Conservation (phyloP, 495 filamentous ascomycete species). For the Penicillium bialowiezense region DNA sequence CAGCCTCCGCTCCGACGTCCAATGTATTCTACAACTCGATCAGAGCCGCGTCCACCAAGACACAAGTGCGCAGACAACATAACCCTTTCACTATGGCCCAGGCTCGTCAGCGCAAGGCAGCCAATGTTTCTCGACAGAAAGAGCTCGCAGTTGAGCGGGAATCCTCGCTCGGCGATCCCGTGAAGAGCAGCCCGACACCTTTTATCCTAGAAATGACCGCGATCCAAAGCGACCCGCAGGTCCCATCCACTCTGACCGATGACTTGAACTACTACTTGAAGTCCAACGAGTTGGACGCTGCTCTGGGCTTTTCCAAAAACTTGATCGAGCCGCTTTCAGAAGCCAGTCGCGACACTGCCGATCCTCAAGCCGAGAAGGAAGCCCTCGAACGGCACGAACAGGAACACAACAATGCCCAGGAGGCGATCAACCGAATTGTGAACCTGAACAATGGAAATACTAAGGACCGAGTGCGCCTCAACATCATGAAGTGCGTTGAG, state of each 20-base stretch:
- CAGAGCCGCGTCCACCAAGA: slow-evolving; percentile 39
- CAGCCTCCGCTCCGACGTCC: slow-evolving; percentile 29
- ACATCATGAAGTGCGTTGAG: slow-evolving; percentile 78
- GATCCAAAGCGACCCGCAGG: slow-evolving; percentile 25
- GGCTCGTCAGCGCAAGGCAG: slow-evolving; percentile 73
- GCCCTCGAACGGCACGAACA: slow-evolving; percentile 24
- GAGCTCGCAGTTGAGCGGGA: slow-evolving; percentile 61
- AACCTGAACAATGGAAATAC: slow-evolving; percentile 68
- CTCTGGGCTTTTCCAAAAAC: slow-evolving; percentile 60
- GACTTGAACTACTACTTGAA: slow-evolving; percentile 73
- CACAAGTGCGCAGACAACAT: slow-evolving; percentile 34
- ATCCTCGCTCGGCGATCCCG: slow-evolving; percentile 65
- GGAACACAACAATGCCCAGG: slow-evolving; percentile 35
- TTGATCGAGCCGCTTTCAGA: slow-evolving; percentile 56
- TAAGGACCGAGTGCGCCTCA: slow-evolving; percentile 73
- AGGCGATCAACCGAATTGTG: slow-evolving; percentile 75
- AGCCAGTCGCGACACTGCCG: slow-evolving; percentile 30
- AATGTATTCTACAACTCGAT: slow-evolving; percentile 31
- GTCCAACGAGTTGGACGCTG: slow-evolving; percentile 57
- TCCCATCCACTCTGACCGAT: slow-evolving; percentile 16
- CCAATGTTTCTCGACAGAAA: slow-evolving; percentile 70
- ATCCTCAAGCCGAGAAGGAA: slow-evolving; percentile 45
- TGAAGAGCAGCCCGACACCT: slow-evolving; percentile 72
- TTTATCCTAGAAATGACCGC: slow-evolving; percentile 82
- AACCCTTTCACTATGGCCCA: slow-evolving; percentile 54